These are phyloP conservation scores for Quillaja saponaria DNA, from an alignment of 306 rosid genomes.

Conservation along the genomic window DNA sequence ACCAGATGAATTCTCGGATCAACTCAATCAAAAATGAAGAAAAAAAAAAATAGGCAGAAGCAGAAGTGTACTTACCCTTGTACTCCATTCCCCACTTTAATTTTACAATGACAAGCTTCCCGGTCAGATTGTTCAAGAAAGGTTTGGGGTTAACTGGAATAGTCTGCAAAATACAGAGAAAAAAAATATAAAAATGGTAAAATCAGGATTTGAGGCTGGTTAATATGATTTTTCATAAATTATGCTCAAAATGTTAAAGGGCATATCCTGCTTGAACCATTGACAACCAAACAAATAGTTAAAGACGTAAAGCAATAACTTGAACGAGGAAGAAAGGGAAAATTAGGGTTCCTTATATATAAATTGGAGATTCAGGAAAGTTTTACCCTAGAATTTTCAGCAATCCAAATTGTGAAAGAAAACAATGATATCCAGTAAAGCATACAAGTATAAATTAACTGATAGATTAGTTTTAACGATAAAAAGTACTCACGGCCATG, in stretches of 20 bases:
- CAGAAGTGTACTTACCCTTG: slow-evolving; percentile 36
- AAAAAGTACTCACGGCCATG: slow-evolving; percentile 10
- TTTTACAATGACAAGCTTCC: slow-evolving; percentile 54
- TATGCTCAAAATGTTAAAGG: neutral
- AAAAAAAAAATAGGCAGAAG: neutral
- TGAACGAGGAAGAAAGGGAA: too few relatives aligned
- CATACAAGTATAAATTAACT: neutral
- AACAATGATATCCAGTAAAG: too few relatives aligned
- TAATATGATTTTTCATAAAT: neutral
- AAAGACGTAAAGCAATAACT: too few relatives aligned
- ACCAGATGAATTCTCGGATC: neutral
- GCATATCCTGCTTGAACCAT: neutral
- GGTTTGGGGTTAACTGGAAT: slow-evolving; percentile 61
- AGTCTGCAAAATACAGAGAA: slow-evolving; percentile 35
- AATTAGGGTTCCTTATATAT: too few relatives aligned
- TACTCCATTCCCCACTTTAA: slow-evolving; percentile 63
- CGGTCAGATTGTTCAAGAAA: slow-evolving; percentile 63
- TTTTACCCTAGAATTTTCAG: too few relatives aligned
- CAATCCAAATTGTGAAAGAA: too few relatives aligned
- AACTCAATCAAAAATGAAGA: neutral
- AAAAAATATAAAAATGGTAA: neutral
- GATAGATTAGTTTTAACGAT: neutral
- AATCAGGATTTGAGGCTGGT: neutral
- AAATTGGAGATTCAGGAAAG: too few relatives aligned
- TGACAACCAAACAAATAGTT: too few relatives aligned